Percentiles rank a stretch among this genome's conserved stretches.
Conservation (phyloP, 371 early-diverging fungal genomes). For the Haplosporangium sp. region DNA sequence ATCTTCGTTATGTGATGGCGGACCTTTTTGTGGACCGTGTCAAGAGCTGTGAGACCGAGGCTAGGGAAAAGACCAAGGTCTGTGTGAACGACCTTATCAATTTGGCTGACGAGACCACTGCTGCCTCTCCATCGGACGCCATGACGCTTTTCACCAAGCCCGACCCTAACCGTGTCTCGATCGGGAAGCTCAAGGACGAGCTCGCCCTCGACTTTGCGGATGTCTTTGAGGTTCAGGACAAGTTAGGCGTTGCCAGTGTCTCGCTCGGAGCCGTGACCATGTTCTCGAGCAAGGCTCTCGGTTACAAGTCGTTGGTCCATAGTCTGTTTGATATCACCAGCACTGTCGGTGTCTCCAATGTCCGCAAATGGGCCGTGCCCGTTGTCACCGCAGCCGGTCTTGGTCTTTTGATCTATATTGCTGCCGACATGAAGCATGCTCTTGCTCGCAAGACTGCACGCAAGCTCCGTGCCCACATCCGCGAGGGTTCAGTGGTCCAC, state of each 20-base stretch:
- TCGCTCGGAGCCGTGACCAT: constrained; percentile 49
- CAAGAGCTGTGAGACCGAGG: constrained; percentile 73
- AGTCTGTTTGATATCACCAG: constrained; percentile 42
- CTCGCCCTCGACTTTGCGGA: constrained; percentile 62
- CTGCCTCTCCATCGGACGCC: constrained; percentile 58
- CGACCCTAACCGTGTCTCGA: constrained; percentile 59
- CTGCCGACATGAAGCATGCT: constrained; percentile 85
- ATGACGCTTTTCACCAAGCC: constrained; percentile 62
- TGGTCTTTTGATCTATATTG: constrained; percentile 81
- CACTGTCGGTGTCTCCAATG: constrained; percentile 33
- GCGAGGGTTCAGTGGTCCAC: constrained; percentile 73
- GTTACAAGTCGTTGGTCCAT: constrained; percentile 44
- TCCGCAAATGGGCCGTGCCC: constrained; percentile 55
- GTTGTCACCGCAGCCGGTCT: constrained; percentile 61
- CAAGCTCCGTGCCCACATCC: constrained; percentile 78
- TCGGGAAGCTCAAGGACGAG: constrained; percentile 66
- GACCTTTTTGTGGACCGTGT: constrained; percentile 72
- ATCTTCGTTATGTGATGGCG: constrained; percentile 76
- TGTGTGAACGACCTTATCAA: constrained; percentile 72
- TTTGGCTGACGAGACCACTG: constrained; percentile 66
- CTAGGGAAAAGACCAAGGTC: constrained; percentile 69
- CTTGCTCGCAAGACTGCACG: constrained; percentile 84
- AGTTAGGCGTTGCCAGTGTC: constrained; percentile 58
- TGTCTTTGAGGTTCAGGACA: constrained; percentile 74
- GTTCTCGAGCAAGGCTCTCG: constrained; percentile 46